These are phyloP conservation scores for Mycena sp. DNA, from an alignment of 1,284 basidiomycete genomes.

Conservation along the genomic window DNA sequence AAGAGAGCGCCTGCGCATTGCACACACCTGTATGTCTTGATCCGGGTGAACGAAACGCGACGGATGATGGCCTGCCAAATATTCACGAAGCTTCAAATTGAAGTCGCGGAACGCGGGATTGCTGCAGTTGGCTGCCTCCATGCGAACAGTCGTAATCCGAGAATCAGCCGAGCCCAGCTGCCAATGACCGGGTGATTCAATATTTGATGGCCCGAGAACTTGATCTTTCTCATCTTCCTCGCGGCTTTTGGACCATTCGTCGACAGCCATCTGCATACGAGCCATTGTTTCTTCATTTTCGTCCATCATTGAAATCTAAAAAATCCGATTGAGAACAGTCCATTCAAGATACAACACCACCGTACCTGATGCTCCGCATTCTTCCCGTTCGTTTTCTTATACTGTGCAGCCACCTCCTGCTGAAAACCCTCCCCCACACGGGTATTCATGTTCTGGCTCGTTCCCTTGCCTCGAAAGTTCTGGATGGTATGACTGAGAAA, in stretches of 20 bases:
- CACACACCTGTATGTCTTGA: background rate
- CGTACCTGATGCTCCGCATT: conserved; percentile 35
- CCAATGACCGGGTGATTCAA: background rate
- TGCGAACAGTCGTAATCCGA: background rate
- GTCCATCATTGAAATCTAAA: conserved; percentile 13
- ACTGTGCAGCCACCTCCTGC: conserved; percentile 9
- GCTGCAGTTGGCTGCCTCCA: background rate
- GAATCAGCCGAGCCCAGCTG: background rate
- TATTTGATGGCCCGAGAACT: background rate
- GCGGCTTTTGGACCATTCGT: conserved; percentile 1
- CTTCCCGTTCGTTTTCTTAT: conserved; percentile 11
- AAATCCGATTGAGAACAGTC: background rate
- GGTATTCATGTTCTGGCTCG: conserved; percentile 4
- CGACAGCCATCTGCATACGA: conserved; percentile 9
- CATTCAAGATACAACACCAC: background rate
- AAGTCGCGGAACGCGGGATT: conserved; percentile 6
- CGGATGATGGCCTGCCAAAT: background rate
- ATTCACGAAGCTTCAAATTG: background rate
- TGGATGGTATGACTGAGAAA: background rate
- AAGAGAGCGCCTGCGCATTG: background rate
- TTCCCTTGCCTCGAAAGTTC: background rate
- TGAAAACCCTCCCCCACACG: conserved; percentile 11
- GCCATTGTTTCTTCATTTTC: conserved; percentile 22
- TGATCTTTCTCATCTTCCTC: background rate
- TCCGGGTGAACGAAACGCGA: background rate